A percentile compares a stretch with the other conserved stretches of the same genome.
Evolutionary conservation across 164 flowering plant genomes (phyloP).

Genomic region (Macadamia integrifolia): DNA sequence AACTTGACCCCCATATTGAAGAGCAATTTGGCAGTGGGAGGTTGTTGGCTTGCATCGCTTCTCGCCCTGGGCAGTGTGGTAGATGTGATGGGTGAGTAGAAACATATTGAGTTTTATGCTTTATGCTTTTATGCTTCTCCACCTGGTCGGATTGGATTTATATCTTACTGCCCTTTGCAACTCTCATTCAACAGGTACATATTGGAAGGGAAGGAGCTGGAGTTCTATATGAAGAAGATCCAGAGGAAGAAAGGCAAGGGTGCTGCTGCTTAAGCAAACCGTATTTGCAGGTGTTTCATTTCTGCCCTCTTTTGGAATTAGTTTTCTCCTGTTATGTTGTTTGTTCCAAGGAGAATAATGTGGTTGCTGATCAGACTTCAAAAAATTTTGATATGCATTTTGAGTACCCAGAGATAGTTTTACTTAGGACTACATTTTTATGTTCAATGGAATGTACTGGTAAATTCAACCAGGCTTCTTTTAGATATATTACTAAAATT

Average conservation of each 20-base stretch:
- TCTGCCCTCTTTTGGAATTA: background rate
- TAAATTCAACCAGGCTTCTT: no score
- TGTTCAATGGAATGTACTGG: no score
- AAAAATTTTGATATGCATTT: no score
- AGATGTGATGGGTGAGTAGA: constrained; percentile 20
- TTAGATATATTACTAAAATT: no score
- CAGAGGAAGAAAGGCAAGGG: constrained; percentile 23
- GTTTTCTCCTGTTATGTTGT: background rate
- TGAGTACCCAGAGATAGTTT: no score
- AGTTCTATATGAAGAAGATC: constrained; percentile 18
- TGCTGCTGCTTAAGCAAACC: background rate
- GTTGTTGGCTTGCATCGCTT: constrained; percentile 15
- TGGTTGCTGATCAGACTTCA: no score
- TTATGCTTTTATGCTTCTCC: no score
- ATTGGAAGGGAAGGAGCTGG: constrained; percentile 18
- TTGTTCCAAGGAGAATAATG: background rate
- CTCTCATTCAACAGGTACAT: constrained; percentile 11
- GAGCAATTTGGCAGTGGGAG: constrained; percentile 17
- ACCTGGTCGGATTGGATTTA: background rate
- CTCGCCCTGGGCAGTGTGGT: constrained; percentile 22
- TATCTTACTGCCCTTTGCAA: background rate
- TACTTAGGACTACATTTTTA: no score
- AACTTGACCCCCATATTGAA: constrained; percentile 16
- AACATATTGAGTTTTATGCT: no score
- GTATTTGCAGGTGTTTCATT: no score